Base-by-base conservation (phyloP, 352 stramenopile species). In the Phytophthora nicotianae region DNA sequence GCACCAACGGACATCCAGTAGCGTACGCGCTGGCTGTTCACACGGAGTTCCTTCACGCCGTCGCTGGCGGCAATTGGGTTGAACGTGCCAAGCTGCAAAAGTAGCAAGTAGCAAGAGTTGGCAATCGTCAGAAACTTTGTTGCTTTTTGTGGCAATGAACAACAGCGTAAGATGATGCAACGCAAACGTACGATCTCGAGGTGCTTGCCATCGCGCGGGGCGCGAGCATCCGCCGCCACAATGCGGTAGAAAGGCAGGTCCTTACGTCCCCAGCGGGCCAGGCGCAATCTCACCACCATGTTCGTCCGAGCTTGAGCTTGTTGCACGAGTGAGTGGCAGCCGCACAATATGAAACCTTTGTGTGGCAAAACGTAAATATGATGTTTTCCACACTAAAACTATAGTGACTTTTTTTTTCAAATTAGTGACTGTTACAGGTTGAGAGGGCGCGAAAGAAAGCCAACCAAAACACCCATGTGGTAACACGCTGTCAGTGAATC, bases 201-300 rank as follows among this genome's bases (percentile, higher is more conserved):
- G 63, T 93, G 83, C 65, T 89, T 90, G 74, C 88, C 88, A 53
- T 96, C 88, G 35, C 88, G 85, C 9, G 88, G 88, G 29, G 83
- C 84, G 37, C 88, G 84, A 21, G 88, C 83, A 37, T 96, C 88
- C 32, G 88, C 88, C 7, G 86, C 88, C 41, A 96, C 88, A 63
- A 96, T 96, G 46, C 88, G 86, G 75, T 96, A 96, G 84, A 95
- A 94, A 26, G 88, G 88, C 21, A 93, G 68, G 73, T 96, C 85
- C 70, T 92, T 94, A 61, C 88, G 84, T 49, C 88, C 88, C 83
- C 86, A 96, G 42, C 88, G 86, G 49, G 86, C 86, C 50, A 96
- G 67, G 54, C 88, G 85, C 65, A 96, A 76, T 86, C 88, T 85
- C 70, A 96, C 88, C 38, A 93, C 85, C 87, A 96, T 96, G 23